phyloP scores from a whole-genome alignment of 257 asterid species.

The Solanum appendiculatum region DNA sequence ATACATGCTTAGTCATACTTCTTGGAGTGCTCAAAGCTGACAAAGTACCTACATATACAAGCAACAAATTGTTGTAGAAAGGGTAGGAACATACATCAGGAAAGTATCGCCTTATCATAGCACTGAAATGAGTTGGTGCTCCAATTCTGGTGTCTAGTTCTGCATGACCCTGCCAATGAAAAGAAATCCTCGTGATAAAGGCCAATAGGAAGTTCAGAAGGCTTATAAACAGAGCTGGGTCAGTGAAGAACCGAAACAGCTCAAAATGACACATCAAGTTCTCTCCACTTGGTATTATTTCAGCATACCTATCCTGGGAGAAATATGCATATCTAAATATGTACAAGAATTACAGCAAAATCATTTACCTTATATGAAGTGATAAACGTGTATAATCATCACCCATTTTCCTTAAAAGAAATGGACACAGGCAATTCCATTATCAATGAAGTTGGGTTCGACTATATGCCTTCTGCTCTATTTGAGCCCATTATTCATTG shows the following conservation, averaged over 20 bases:
- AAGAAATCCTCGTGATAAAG: neutral
- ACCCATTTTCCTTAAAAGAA: neutral
- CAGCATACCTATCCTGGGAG: neutral
- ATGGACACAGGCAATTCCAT: neutral
- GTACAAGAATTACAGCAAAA: neutral
- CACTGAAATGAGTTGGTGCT: constrained; percentile 47
- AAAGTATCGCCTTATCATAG: constrained; percentile 61
- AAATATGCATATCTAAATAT: neutral
- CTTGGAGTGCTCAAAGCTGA: neutral
- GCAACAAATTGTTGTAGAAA: neutral
- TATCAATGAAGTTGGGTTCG: neutral
- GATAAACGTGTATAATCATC: neutral
- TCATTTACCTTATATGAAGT: neutral
- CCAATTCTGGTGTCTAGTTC: constrained; percentile 82
- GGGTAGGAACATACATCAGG: constrained; percentile 34
- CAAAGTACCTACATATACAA: neutral
- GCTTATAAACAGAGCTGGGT: neutral
- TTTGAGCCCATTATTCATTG: neutral
- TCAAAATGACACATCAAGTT: neutral
- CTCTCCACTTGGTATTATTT: neutral
- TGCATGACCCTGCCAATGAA: constrained; percentile 47
- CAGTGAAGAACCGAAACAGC: neutral
- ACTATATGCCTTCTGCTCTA: neutral
- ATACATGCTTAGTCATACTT: neutral
- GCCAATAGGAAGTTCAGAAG: neutral